Evolutionary conservation across 805 yeast genomes (phyloP).

Genomic region (Hanseniaspora occidentalis): DNA sequence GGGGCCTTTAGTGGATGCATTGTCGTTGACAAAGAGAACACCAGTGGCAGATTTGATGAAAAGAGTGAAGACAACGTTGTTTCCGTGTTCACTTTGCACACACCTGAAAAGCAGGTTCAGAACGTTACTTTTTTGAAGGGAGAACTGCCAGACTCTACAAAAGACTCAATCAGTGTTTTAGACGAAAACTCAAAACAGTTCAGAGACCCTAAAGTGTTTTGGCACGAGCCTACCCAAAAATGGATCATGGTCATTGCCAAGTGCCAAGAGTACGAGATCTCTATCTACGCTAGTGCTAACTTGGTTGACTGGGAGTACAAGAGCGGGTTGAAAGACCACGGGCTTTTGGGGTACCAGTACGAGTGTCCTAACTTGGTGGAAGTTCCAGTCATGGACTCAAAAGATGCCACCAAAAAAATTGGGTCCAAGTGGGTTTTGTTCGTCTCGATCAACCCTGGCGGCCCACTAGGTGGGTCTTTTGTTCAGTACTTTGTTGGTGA

Average conservation of each 20-base stretch:
- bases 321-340: slow-evolving; percentile 18
- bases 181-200: slow-evolving; percentile 20
- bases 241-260: slow-evolving; percentile 24
- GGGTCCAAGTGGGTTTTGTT: slow-evolving; percentile 27
- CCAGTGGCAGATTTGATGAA: slow-evolving; percentile 24
- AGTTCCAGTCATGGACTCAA: slow-evolving; percentile 16
- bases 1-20: slow-evolving; percentile 28
- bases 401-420: slow-evolving; percentile 9
- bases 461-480: slow-evolving; percentile 29
- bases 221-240: slow-evolving; percentile 21
- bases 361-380: slow-evolving; percentile 30
- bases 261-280: slow-evolving; percentile 21
- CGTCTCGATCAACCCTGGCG: slow-evolving; percentile 31
- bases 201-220: slow-evolving; percentile 27
- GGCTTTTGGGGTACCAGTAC: slow-evolving; percentile 27
- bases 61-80: slow-evolving; percentile 24
- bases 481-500: slow-evolving; percentile 31
- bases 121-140: background rate
- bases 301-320: slow-evolving; percentile 19
- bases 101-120: slow-evolving; percentile 15
- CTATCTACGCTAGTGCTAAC: slow-evolving; percentile 19
- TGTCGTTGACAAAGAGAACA: slow-evolving; percentile 27
- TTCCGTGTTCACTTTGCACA: slow-evolving; percentile 26
- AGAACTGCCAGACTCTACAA: slow-evolving; percentile 12
- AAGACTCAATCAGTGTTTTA: slow-evolving; percentile 23